Evolutionary conservation across 108 stramenopile genomes (phyloP), one percentile per base, ranked within the genome.

Genomic region (Nitzschia sp.): DNA sequence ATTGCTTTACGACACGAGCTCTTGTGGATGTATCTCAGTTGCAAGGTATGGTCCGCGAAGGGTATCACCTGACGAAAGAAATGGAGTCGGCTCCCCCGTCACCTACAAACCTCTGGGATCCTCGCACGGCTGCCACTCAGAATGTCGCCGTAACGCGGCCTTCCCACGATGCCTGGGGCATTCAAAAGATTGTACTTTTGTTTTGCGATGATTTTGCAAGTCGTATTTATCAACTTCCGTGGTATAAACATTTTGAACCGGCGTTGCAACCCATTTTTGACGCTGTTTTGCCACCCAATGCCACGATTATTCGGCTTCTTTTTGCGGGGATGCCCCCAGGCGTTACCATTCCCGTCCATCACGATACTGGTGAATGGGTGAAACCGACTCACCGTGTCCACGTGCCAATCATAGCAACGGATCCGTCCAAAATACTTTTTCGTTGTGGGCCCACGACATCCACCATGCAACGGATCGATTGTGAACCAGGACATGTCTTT

Each of bases 341-440:
- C 24, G 83, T 89, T 3, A 95, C 90, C 24, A 98, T 99, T 54
- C 98, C 98, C 1, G 79, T 94, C 13, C 98, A 99, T 78, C 96
- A 99, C 68, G 98, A 99, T 79, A 96, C 95, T 3, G 97, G 98
- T 9, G 90, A 92, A 74, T 99, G 98, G 98, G 97, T 97, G 15
- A 71, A 79, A 45, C 70, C 82, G 36, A 88, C 97, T n/a, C 98
- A 98, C 78, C 92, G 98, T 15, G 84, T 98, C 4, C 98, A 99
- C 72, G 91, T 97, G 24, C 93, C 98, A 4, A 81, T 95, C 25
- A 66, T 98, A 32, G 87, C 93, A 1, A 66, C 86, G 6, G 80
- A 95, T 72, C 79, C 83, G 0, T 45, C 66, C n/a, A 64, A 80
- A 48, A 80, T 99, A 1, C 64, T 96, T 46, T 99, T 99, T 73